These are phyloP conservation scores for Trichoderma simmonsii DNA, from an alignment of 2,329 filamentous ascomycete species.

Conservation along the genomic window DNA sequence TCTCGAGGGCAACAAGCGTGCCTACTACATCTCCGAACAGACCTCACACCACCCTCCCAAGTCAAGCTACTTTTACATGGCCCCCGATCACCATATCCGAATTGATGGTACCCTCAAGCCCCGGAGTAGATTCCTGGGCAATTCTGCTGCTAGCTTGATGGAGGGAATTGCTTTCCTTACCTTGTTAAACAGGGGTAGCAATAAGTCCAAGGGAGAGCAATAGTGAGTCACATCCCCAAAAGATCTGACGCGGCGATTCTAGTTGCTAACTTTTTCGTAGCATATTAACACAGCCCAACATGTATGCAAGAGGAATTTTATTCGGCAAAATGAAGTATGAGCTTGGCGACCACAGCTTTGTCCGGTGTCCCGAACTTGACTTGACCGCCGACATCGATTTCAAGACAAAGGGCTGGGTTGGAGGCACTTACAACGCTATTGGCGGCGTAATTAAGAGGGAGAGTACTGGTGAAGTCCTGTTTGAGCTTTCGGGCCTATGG, in stretches of 20 bases:
- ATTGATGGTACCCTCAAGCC: slow-evolving; percentile 96
- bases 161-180: slow-evolving; percentile 88
- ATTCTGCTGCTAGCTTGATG: slow-evolving; percentile 97
- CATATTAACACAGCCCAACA: slow-evolving; percentile 94
- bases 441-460: slow-evolving; percentile 88
- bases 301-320: slow-evolving; percentile 95
- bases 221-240: slow-evolving; percentile 60
- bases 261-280: slow-evolving; percentile 40
- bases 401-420: slow-evolving; percentile 97
- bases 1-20: slow-evolving; percentile 75
- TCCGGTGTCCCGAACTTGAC: slow-evolving; percentile 84
- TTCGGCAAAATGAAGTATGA: slow-evolving; percentile 99
- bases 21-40: slow-evolving; percentile 96
- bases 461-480: slow-evolving; percentile 81
- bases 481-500: slow-evolving; percentile 89
- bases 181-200: slow-evolving; percentile 71
- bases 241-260: slow-evolving; percentile 10
- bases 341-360: slow-evolving; percentile 90
- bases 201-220: slow-evolving; percentile 68
- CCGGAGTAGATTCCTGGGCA: slow-evolving; percentile 90
- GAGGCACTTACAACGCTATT: slow-evolving; percentile 94
- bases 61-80: slow-evolving; percentile 99
- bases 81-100: slow-evolving; percentile 85
- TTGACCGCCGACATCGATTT: slow-evolving; percentile 92
- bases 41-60: slow-evolving; percentile 98